A percentile compares a stretch with the other conserved stretches of the same genome.
phyloP scores from a whole-genome alignment of 1,284 basidiomycete genomes.

The Neonothopanus nambi region DNA sequence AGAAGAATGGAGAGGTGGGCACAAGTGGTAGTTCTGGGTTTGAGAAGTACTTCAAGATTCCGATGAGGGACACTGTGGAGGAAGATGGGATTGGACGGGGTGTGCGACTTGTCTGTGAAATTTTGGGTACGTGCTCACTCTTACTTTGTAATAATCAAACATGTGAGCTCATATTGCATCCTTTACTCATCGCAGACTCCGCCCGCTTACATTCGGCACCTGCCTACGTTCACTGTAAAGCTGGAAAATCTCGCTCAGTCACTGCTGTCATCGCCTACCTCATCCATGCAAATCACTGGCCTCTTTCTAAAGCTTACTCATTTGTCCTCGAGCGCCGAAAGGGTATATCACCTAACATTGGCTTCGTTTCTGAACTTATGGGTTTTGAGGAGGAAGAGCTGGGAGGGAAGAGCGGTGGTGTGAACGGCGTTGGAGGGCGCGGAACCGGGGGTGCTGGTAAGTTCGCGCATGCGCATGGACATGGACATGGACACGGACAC shows the following conservation, averaged over 20 bases:
- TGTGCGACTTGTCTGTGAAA: conserved; percentile 81
- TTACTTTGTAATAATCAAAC: conserved; percentile 3
- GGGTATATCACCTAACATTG: conserved; percentile 96
- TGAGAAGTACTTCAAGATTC: conserved; percentile 82
- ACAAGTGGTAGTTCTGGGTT: conserved; percentile 43
- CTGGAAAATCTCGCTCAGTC: conserved; percentile 94
- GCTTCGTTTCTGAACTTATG: conserved; percentile 97
- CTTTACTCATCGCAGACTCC: conserved; percentile 61
- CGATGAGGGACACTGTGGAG: conserved; percentile 94
- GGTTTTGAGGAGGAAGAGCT: conserved; percentile 90
- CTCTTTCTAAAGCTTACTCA: conserved; percentile 85
- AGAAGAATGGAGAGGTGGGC: neutral
- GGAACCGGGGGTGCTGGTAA: conserved; percentile 29
- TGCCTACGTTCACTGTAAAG: conserved; percentile 96
- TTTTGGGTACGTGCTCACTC: conserved; percentile 67
- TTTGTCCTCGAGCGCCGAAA: conserved; percentile 90
- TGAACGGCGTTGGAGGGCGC: conserved; percentile 40
- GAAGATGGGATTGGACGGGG: conserved; percentile 87
- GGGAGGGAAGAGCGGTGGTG: conserved; percentile 79
- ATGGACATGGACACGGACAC: conserved; percentile 23
- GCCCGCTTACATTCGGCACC: conserved; percentile 86
- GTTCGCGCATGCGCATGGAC: conserved; percentile 24
- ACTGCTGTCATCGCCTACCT: conserved; percentile 97
- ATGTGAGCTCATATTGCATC: conserved; percentile 10
- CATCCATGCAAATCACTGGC: conserved; percentile 96